Evolutionary conservation across 2,329 filamentous ascomycete species (phyloP), one percentile per base, ranked within the genome.

Genomic region (Pseudogymnoascus sp.): DNA sequence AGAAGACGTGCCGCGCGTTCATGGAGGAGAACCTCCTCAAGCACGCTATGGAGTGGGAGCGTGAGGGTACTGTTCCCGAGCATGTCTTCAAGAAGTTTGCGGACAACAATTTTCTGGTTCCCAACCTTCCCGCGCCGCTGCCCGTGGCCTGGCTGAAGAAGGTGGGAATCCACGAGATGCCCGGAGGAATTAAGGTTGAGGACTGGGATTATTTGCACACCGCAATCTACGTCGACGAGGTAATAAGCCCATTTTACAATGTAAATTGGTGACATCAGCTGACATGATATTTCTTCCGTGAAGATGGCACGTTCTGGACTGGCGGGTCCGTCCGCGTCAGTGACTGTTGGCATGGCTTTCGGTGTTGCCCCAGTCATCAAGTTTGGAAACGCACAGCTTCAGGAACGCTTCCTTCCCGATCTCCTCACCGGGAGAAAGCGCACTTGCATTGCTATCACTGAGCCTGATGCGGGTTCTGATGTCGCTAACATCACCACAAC

Each of bases 391-490:
- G 4, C 33, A 6, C 25, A 58, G 33, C 57, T 58, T 3, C 33
- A 36, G 5, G 36, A 86, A 65, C 77, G 79, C 8, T 85, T 87
- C 65, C 75, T 91, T 6, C 87, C 88, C 0, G 86, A 88, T 58
- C 76, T 91, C 0, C 75, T 91, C 11, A 81, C 79, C 0, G 86
- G 86, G 6, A 80, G 79, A 69, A 89, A 85, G 73, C 77, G 88
- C 41, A 78, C 79, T 12, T 91, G 88, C 68, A 90, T 92, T 66
- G 89, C 88, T 8, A 90, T 92, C 67, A 92, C 89, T 0, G 89
- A 92, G 70, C 89, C 89, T 0, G 84, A 83, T 59, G 87, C 87
- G 0, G 88, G 89, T 0, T 85, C 81, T 59, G 88, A 91, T 69
- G 89, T 91, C 1, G 86, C 87, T 6, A 87, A 86, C 67, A 88